A percentile compares a stretch with the other conserved stretches of the same genome.
These are phyloP conservation scores for Pseudognaphalium luteoalbum DNA, from an alignment of 129 eudicot species.

Conservation along the genomic window DNA sequence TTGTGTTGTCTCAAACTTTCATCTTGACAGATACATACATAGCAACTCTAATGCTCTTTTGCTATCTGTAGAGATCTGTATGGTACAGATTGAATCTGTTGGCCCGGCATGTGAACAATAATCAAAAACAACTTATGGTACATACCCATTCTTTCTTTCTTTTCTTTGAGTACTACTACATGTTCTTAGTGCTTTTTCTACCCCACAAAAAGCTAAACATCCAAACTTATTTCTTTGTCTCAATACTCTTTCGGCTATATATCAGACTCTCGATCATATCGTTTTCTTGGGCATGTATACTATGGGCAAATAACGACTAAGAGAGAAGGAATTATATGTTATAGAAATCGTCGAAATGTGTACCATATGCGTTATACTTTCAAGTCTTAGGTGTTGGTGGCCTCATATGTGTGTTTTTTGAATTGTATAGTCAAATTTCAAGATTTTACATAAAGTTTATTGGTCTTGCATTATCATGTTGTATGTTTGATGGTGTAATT, in stretches of 20 bases:
- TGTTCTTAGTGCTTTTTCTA: constrained; percentile 50
- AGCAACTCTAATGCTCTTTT: constrained; percentile 28
- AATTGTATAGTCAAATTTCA: constrained; percentile 30
- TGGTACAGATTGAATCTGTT: constrained; percentile 37
- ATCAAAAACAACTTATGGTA: constrained; percentile 29
- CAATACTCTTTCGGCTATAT: constrained; percentile 27
- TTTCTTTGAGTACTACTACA: constrained; percentile 27
- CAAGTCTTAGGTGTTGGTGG: constrained; percentile 10
- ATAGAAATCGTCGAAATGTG: background rate
- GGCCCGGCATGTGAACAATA: constrained; percentile 41
- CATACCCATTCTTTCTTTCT: constrained; percentile 29
- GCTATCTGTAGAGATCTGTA: constrained; percentile 25
- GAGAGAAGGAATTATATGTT: constrained; percentile 4
- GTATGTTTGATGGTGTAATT: constrained; percentile 12
- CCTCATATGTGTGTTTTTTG: constrained; percentile 19
- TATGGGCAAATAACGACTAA: background rate
- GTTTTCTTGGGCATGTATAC: constrained; percentile 17
- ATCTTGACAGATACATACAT: background rate
- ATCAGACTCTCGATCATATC: constrained; percentile 7
- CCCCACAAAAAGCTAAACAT: constrained; percentile 48
- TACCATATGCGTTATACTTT: constrained; percentile 4
- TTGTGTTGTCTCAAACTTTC: constrained; percentile 11
- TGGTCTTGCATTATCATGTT: constrained; percentile 17
- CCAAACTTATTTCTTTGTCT: constrained; percentile 27
- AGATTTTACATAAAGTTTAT: constrained; percentile 26